Percentiles rank a stretch among this genome's conserved stretches.
phyloP scores from a whole-genome alignment of 306 rosid species.

The Adenanthera pavonina region DNA sequence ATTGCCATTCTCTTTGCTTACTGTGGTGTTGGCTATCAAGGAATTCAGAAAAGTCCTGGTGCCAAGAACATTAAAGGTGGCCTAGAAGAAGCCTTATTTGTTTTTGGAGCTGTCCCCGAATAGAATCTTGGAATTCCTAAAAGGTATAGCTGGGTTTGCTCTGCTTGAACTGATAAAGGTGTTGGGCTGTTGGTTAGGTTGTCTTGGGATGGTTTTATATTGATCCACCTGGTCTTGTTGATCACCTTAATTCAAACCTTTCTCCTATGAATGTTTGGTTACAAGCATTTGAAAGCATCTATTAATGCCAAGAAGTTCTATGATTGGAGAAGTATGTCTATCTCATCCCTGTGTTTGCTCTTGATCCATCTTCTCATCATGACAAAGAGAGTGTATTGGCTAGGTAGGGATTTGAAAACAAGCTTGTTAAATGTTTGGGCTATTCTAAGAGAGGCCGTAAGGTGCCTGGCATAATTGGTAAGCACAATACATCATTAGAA shows the following conservation, averaged over 20 bases:
- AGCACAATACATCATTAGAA: conserved; percentile 53
- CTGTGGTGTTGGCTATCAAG: conserved; percentile 96
- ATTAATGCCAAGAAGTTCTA: conserved; percentile 93
- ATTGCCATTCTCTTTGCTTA: conserved; percentile 88
- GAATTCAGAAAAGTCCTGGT: conserved; percentile 97
- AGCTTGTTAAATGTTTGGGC: conserved; percentile 73
- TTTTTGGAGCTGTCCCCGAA: conserved; percentile 82
- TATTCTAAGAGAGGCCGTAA: conserved; percentile 94
- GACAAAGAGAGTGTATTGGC: conserved; percentile 91
- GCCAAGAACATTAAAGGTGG: conserved; percentile 96
- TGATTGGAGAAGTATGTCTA: conserved; percentile 92
- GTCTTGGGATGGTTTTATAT: conserved; percentile 90
- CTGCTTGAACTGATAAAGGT: conserved; percentile 95
- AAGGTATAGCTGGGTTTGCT: conserved; percentile 90
- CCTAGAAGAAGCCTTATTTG: conserved; percentile 83
- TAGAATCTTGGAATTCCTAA: conserved; percentile 73
- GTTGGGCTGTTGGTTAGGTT: conserved; percentile 96
- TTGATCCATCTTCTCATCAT: conserved; percentile 82
- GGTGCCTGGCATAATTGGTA: conserved; percentile 77
- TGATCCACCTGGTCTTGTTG: conserved; percentile 93
- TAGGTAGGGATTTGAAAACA: conserved; percentile 80
- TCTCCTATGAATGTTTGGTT: conserved; percentile 77
- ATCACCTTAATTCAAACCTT: conserved; percentile 79
- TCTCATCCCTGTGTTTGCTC: conserved; percentile 86
- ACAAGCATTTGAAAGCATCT: conserved; percentile 81